Evolutionary conservation across 257 asterid genomes (phyloP).

Genomic region (Handroanthus guayacan): DNA sequence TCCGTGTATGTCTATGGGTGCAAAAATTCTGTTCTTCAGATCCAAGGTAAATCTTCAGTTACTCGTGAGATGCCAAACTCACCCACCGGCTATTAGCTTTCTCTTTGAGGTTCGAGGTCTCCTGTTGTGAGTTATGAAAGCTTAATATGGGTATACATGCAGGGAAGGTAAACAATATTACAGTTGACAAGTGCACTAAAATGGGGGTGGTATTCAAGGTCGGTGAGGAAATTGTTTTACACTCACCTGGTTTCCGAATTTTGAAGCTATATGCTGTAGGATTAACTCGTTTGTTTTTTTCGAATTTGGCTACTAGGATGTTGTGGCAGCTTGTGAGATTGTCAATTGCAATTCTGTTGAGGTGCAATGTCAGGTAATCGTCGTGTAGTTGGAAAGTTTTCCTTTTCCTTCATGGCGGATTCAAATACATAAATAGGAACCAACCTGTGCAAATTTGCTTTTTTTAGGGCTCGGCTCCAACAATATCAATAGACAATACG

Average conservation of each 20-base stretch:
- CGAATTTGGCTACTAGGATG: constrained; percentile 67
- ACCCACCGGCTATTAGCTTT: constrained; percentile 1
- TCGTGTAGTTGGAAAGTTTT: not conserved
- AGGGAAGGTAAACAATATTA: constrained; percentile 99
- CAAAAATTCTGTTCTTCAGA: constrained; percentile 86
- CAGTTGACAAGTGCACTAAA: constrained; percentile 96
- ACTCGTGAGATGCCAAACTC: constrained; percentile 10
- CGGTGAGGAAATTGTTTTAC: constrained; percentile 36
- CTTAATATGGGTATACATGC: constrained; percentile 34
- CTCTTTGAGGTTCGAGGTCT: constrained; percentile 21
- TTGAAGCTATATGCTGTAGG: constrained; percentile 4
- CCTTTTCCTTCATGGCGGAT: not conserved
- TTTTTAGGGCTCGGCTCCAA: constrained; percentile 89
- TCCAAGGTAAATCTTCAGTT: constrained; percentile 65
- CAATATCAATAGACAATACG: constrained; percentile 91
- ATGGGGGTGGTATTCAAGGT: constrained; percentile 97
- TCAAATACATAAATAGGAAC: too few species aligned
- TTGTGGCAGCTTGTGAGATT: constrained; percentile 98
- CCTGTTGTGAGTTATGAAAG: constrained; percentile 20
- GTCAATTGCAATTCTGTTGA: constrained; percentile 88
- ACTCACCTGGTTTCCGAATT: constrained; percentile 22
- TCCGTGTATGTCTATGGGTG: constrained; percentile 92
- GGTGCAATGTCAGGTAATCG: constrained; percentile 93
- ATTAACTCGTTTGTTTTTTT: constrained; percentile 37
- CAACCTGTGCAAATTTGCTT: constrained; percentile 19